Conservation (phyloP, 1,139 yeast species). For the Nadsonia commutata region DNA sequence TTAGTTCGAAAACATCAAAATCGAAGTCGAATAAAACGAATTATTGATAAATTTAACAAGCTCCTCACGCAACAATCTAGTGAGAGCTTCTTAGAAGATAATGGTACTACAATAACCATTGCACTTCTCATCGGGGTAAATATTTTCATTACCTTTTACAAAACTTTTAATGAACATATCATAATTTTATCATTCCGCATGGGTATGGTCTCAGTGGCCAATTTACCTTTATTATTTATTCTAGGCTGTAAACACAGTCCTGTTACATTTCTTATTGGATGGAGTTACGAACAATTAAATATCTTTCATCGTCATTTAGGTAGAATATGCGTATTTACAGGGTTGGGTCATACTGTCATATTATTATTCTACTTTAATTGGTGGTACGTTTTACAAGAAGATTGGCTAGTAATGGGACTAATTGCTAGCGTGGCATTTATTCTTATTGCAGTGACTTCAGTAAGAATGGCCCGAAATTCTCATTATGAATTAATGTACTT, state of each 20-base stretch:
- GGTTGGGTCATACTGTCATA: conserved; percentile 11
- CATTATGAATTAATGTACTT: conserved; percentile 15
- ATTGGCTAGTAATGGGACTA: conserved; percentile 14
- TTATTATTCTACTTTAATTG: conserved; percentile 14
- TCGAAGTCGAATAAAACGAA: background rate
- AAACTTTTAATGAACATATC: conserved; percentile 7
- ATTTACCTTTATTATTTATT: conserved; percentile 16
- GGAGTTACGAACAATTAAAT: conserved; percentile 20
- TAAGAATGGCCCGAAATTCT: conserved; percentile 7
- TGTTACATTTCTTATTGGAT: conserved; percentile 15
- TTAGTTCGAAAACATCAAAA: background rate
- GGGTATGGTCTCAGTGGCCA: conserved; percentile 14
- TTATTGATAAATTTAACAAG: background rate
- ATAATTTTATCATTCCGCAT: conserved; percentile 15
- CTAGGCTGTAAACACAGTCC: conserved; percentile 18
- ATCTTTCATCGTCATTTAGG: conserved; percentile 17
- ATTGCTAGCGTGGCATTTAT: conserved; percentile 14
- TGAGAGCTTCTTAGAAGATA: conserved; percentile 5
- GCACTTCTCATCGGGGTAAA: conserved; percentile 9
- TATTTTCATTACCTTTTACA: conserved; percentile 7
- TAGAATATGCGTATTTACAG: conserved; percentile 11
- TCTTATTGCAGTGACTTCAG: conserved; percentile 13
- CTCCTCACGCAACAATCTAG: background rate
- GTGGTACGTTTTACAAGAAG: conserved; percentile 12
- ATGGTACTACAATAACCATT: conserved; percentile 21